Conservation (phyloP, 306 rosid species). For the Bauhinia variegata region DNA sequence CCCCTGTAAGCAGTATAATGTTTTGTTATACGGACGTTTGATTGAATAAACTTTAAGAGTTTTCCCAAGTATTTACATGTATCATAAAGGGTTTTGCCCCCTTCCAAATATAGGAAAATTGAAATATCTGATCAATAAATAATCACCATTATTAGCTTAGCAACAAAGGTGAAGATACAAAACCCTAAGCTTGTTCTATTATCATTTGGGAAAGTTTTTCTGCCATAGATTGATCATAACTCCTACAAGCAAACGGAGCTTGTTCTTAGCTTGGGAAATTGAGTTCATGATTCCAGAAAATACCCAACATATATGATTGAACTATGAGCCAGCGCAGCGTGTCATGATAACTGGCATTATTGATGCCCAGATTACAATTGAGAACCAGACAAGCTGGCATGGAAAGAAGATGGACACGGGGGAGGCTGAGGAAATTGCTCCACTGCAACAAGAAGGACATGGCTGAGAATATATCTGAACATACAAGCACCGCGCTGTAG, state of each 20-base stretch:
- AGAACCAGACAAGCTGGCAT: not conserved
- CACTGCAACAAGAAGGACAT: not conserved
- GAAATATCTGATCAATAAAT: too few relatives aligned
- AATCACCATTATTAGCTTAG: too few relatives aligned
- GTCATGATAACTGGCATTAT: not conserved
- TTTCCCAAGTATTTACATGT: too few relatives aligned
- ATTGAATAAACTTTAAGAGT: too few relatives aligned
- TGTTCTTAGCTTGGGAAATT: not conserved
- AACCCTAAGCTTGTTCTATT: too few relatives aligned
- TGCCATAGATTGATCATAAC: too few relatives aligned
- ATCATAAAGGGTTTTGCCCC: too few relatives aligned
- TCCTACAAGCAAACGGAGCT: not conserved
- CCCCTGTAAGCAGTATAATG: too few relatives aligned
- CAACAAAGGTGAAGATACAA: too few relatives aligned
- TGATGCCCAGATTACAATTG: not conserved
- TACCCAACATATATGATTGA: not conserved
- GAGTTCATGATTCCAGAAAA: not conserved
- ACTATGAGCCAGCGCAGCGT: not conserved
- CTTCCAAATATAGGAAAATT: too few relatives aligned
- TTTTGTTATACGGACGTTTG: too few relatives aligned
- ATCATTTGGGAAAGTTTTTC: too few relatives aligned
- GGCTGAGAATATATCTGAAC: not conserved
- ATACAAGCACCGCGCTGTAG: not conserved
- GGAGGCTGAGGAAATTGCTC: slow-evolving; percentile 5
- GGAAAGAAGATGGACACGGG: not conserved